Conservation (phyloP, 257 asterid species). For the Penstemon davidsonii region DNA sequence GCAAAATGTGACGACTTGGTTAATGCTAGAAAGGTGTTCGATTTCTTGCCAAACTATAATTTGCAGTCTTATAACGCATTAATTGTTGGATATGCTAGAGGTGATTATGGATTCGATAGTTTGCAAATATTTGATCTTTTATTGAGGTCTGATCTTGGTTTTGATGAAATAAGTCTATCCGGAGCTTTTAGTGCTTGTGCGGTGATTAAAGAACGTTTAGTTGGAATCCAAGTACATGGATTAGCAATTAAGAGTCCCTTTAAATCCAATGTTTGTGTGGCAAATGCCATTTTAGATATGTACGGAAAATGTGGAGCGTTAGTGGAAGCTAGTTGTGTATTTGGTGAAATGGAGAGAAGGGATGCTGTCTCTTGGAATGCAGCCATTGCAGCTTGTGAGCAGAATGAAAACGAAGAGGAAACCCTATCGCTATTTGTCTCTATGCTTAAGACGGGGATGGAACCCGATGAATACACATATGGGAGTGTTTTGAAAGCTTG, state of each 20-base stretch:
- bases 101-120: conserved; percentile 62
- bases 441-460: conserved; percentile 74
- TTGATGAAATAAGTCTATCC: conserved; percentile 74
- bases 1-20: conserved; percentile 58
- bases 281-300: conserved; percentile 81
- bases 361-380: conserved; percentile 94
- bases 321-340: conserved; percentile 55
- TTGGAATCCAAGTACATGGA: conserved; percentile 74
- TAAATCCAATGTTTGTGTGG: conserved; percentile 55
- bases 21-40: conserved; percentile 62
- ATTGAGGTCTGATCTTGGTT: conserved; percentile 61
- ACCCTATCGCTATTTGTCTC: conserved; percentile 44
- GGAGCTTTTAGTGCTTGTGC: conserved; percentile 79
- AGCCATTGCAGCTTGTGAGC: conserved; percentile 81
- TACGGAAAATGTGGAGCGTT: conserved; percentile 79
- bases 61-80: conserved; percentile 82
- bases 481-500: conserved; percentile 91
- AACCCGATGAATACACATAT: conserved; percentile 82
- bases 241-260: conserved; percentile 64
- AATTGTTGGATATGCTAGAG: conserved; percentile 71
- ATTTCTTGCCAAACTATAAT: conserved; percentile 51
- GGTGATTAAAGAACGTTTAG: conserved; percentile 46
- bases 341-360: conserved; percentile 65
- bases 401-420: conserved; percentile 55
- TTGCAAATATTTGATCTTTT: conserved; percentile 51